These are phyloP conservation scores for Colletotrichum sp. DNA, from an alignment of 2,329 filamentous ascomycete genomes.

Conservation along the genomic window DNA sequence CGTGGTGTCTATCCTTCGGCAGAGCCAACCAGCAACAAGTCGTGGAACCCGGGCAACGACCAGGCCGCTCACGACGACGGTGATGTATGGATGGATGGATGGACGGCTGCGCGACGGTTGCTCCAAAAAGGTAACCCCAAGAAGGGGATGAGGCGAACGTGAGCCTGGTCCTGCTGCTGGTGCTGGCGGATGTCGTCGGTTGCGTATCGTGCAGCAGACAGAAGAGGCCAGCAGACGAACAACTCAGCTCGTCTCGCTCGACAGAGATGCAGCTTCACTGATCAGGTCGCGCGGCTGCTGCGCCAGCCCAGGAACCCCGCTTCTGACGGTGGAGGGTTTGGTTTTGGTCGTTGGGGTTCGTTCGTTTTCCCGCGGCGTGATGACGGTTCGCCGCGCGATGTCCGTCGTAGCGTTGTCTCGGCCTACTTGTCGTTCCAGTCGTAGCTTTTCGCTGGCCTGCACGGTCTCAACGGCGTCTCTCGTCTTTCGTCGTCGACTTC, in stretches of 20 bases:
- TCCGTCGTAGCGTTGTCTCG: conserved; percentile 1
- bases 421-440: neutral
- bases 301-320: conserved; percentile 10
- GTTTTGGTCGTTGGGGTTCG: neutral
- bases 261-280: conserved; percentile 1
- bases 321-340: conserved; percentile 3
- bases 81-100: neutral
- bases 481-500: neutral
- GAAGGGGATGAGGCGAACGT: neutral
- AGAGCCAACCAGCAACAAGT: neutral
- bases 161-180: neutral
- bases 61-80: neutral
- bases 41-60: neutral
- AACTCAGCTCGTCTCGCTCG: neutral
- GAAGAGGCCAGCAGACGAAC: neutral
- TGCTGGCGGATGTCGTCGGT: neutral
- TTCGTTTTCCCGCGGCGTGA: neutral
- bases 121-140: neutral
- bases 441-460: neutral
- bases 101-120: neutral
- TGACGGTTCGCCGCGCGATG: conserved; percentile 1
- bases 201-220: neutral
- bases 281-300: neutral
- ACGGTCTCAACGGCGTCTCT: neutral
- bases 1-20: neutral